These are phyloP conservation scores for Ceratocystis papillata DNA, from an alignment of 2,329 filamentous ascomycete species.

Conservation along the genomic window DNA sequence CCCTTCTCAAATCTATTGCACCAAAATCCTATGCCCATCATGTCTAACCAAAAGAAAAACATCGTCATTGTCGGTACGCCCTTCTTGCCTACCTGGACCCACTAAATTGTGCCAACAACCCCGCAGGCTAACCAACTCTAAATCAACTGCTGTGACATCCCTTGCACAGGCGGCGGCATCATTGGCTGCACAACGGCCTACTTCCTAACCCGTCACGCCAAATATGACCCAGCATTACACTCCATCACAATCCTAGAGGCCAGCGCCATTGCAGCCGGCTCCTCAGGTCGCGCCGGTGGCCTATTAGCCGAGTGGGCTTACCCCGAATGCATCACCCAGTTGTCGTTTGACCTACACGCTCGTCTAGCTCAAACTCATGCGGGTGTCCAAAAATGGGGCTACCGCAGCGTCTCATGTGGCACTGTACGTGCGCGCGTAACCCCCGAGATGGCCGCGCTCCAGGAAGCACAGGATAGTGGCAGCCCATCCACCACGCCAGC, in stretches of 20 bases:
- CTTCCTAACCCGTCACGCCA: constrained; percentile 75
- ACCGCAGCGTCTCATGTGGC: constrained; percentile 67
- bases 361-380: constrained; percentile 76
- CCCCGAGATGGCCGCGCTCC: constrained; percentile 31
- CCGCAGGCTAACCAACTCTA: constrained; percentile 20
- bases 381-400: constrained; percentile 74
- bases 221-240: constrained; percentile 63
- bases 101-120: background rate
- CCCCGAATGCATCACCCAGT: constrained; percentile 67
- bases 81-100: constrained; percentile 6
- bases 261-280: constrained; percentile 72
- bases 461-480: constrained; percentile 2
- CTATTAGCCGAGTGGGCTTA: constrained; percentile 88
- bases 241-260: constrained; percentile 82
- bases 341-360: constrained; percentile 74
- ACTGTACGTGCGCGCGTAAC: constrained; percentile 38
- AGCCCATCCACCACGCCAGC: background rate
- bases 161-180: constrained; percentile 64
- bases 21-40: background rate
- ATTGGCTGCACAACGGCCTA: constrained; percentile 89
- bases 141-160: background rate
- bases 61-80: constrained; percentile 42
- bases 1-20: background rate
- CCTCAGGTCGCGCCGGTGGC: constrained; percentile 89
- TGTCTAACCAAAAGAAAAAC: constrained; percentile 30